These are phyloP conservation scores for Chalciporus sphaerocephalus DNA, from an alignment of 768 basidiomycete genomes.

Conservation along the genomic window DNA sequence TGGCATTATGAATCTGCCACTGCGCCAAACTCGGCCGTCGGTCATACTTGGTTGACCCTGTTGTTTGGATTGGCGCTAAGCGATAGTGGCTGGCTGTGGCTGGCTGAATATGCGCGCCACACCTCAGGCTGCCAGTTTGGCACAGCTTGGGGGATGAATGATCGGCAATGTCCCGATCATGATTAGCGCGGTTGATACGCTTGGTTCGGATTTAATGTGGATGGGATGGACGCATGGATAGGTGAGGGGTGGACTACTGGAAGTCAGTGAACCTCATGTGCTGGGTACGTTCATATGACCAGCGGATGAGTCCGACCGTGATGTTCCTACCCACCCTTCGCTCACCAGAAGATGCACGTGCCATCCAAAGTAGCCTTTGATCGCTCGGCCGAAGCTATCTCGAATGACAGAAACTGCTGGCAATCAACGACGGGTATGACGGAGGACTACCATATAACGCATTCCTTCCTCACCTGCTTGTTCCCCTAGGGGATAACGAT, in stretches of 20 bases:
- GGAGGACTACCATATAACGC: not conserved
- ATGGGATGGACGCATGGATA: too few relatives aligned
- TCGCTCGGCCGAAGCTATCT: not conserved
- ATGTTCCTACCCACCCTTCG: not conserved
- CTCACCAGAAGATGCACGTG: not conserved
- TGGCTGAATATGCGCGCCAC: too few relatives aligned
- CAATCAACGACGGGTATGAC: not conserved
- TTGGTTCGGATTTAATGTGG: too few relatives aligned
- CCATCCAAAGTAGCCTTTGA: too few relatives aligned
- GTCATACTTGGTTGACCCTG: too few relatives aligned
- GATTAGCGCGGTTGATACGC: not conserved
- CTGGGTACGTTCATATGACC: not conserved
- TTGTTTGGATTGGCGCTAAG: too few relatives aligned
- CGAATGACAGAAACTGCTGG: not conserved
- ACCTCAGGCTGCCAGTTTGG: not conserved
- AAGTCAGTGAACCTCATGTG: not conserved
- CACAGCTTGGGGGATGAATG: not conserved
- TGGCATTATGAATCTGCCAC: too few relatives aligned
- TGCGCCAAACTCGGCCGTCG: too few relatives aligned
- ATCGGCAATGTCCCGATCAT: not conserved
- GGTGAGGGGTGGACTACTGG: too few relatives aligned
- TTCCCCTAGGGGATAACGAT: too few relatives aligned
- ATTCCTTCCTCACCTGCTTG: not conserved
- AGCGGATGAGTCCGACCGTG: not conserved
- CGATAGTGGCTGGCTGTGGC: too few relatives aligned